Evolutionary conservation across 1,284 basidiomycete species (phyloP), one percentile per base, ranked within the genome.

Genomic region (Anthracocystis panici-leucophaei): DNA sequence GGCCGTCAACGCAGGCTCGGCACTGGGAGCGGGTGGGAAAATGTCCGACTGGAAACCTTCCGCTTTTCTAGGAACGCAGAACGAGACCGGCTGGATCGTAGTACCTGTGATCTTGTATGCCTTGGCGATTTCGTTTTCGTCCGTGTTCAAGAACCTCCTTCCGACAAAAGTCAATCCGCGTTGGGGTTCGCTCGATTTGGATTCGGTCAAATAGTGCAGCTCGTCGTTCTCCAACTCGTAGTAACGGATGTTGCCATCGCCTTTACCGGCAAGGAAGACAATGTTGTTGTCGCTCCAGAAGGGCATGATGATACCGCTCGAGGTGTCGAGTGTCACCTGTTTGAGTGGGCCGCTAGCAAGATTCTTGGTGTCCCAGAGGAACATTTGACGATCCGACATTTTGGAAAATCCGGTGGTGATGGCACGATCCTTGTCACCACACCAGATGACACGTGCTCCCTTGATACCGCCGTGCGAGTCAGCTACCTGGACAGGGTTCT

Each of bases 81-180:
- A 98, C 1, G 91, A 91, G 79, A 98, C 92, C 3, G 95, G 93
- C 84, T 97, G 94, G 67, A 97, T 90, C 35, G 88, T 88, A 23
- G 87, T 87, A 1, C 89, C 91, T 5, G 91, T 89, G 29, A 97
- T 89, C 87, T 99, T 99, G 90, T 94, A 97, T 0, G 93, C 94
- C 46, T 94, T 90, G 1, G 94, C 95, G 78, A 98, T 97, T 86
- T 99, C 97, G 86, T 95, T 96, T 61, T 97, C 94, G 40, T 89
- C 87, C 20, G 95, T 92, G 82, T 91, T 93, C 76, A 98, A 89
- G 0, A 92, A 91, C 50, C 95, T 92, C 29, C 95, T 91, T 7
- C 94, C 95, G 33, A 97, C 89, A 91, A 98, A 96, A 79, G 92
- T 93, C 90, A 98, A 93, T 18, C 97, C 97, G 51, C 95, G 92